Evolutionary conservation across 2,329 filamentous ascomycete species (phyloP).

Genomic region (Pyrenophora graminea): DNA sequence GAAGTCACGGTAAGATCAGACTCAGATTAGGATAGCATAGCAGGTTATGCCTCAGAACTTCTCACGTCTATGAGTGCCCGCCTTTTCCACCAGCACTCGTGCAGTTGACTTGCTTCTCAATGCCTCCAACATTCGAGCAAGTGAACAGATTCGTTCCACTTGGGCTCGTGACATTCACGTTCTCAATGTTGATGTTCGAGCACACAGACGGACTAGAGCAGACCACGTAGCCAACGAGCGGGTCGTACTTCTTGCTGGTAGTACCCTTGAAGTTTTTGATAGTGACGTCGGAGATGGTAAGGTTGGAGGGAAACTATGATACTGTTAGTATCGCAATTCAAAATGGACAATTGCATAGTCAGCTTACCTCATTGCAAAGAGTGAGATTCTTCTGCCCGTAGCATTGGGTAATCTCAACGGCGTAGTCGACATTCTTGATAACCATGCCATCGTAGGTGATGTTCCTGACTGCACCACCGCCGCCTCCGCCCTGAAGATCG

Average conservation of each 20-base stretch:
- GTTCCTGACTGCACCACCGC: constrained; percentile 65
- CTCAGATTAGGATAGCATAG: no score
- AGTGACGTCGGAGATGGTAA: constrained; percentile 60
- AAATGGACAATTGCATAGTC: not conserved
- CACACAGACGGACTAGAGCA: constrained; percentile 54
- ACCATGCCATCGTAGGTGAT: constrained; percentile 68
- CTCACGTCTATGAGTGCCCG: constrained; percentile 20
- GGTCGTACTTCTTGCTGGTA: constrained; percentile 53
- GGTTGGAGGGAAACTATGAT: constrained; percentile 54
- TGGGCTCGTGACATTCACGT: constrained; percentile 54
- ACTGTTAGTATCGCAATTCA: not conserved
- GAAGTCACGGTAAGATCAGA: no score
- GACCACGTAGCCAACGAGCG: constrained; percentile 50
- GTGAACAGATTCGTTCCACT: constrained; percentile 50
- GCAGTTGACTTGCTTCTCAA: constrained; percentile 39
- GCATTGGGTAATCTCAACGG: constrained; percentile 68
- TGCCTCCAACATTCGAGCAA: constrained; percentile 49
- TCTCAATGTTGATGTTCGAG: constrained; percentile 52
- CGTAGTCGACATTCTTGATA: constrained; percentile 66
- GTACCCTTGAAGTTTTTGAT: constrained; percentile 63
- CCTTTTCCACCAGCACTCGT: constrained; percentile 24
- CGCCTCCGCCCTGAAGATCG: constrained; percentile 69
- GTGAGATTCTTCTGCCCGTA: constrained; percentile 66
- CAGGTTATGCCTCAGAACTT: not conserved
- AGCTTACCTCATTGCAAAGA: constrained; percentile 56